phyloP scores from a whole-genome alignment of 2,329 filamentous ascomycete species.

The Cordyceps farinosa region DNA sequence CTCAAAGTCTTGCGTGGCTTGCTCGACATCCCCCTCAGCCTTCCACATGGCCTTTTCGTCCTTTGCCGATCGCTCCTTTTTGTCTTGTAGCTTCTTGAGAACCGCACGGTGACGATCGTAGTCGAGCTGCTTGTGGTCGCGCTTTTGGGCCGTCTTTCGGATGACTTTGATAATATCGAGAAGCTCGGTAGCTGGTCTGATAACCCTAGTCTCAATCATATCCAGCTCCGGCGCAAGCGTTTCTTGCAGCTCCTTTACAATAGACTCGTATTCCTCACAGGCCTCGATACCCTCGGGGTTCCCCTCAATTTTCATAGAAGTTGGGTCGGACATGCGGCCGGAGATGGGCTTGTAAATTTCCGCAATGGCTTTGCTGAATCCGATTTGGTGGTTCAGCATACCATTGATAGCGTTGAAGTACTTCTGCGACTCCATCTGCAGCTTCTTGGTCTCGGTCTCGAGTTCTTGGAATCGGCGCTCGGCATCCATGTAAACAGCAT shows the following conservation, averaged over 20 bases:
- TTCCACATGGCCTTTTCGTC: conserved; percentile 98
- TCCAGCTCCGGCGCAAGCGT: conserved; percentile 89
- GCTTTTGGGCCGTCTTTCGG: conserved; percentile 81
- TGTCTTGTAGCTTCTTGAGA: conserved; percentile 93
- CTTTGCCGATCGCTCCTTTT: conserved; percentile 94
- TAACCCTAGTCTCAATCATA: conserved; percentile 91
- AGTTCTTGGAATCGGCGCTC: conserved; percentile 92
- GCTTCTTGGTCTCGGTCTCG: conserved; percentile 91
- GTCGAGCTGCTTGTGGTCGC: conserved; percentile 96
- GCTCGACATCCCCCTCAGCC: conserved; percentile 85
- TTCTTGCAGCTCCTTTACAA: conserved; percentile 86
- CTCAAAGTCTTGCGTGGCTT: conserved; percentile 92
- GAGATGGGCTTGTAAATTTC: conserved; percentile 99
- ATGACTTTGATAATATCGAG: conserved; percentile 94
- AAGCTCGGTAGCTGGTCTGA: conserved; percentile 88
- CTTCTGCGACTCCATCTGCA: conserved; percentile 95
- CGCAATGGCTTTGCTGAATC: conserved; percentile 92
- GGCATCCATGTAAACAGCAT: conserved; percentile 89
- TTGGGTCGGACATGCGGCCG: conserved; percentile 88
- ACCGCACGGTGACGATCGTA: conserved; percentile 81
- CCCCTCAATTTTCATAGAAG: conserved; percentile 74
- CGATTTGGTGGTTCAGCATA: conserved; percentile 97
- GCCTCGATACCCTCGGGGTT: conserved; percentile 91
- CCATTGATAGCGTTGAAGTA: conserved; percentile 98
- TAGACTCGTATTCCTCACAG: conserved; percentile 91